These are phyloP conservation scores for Clavispora carvajalis DNA, from an alignment of 805 yeast species.

Conservation along the genomic window DNA sequence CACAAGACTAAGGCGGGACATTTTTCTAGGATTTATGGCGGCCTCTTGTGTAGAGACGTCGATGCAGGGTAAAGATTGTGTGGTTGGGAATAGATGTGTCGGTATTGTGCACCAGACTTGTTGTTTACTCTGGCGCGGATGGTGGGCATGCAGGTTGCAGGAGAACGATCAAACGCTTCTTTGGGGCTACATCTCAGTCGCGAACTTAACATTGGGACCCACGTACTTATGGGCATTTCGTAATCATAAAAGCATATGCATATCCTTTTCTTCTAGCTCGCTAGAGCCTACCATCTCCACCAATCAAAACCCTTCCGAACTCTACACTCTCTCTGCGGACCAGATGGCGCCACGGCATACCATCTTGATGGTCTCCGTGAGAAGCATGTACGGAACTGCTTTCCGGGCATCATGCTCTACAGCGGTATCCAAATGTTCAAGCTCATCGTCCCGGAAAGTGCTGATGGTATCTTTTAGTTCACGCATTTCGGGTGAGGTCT, in stretches of 20 bases:
- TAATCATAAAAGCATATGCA: background rate
- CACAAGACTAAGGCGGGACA: slow-evolving; percentile 7
- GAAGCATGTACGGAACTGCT: slow-evolving; percentile 85
- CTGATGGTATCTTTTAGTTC: slow-evolving; percentile 58
- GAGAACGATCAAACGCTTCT: background rate
- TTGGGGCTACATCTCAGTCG: background rate
- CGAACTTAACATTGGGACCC: background rate
- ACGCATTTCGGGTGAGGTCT: slow-evolving; percentile 50
- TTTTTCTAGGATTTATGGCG: background rate
- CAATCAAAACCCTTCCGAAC: background rate
- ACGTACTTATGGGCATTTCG: background rate
- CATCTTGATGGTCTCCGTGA: slow-evolving; percentile 81
- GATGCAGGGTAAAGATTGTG: background rate
- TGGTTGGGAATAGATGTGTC: background rate
- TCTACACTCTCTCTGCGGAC: slow-evolving; percentile 78
- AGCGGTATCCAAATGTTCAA: slow-evolving; percentile 94
- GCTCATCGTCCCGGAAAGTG: slow-evolving; percentile 85
- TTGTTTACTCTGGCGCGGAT: slow-evolving; percentile 1
- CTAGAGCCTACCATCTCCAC: background rate
- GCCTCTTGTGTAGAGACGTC: no score
- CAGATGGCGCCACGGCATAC: slow-evolving; percentile 86
- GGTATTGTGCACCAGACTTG: background rate
- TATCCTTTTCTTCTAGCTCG: background rate
- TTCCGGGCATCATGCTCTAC: slow-evolving; percentile 84
- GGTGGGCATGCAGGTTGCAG: background rate